Evolutionary conservation across 352 stramenopile genomes (phyloP).

Genomic region (Phytophthora pluvialis): DNA sequence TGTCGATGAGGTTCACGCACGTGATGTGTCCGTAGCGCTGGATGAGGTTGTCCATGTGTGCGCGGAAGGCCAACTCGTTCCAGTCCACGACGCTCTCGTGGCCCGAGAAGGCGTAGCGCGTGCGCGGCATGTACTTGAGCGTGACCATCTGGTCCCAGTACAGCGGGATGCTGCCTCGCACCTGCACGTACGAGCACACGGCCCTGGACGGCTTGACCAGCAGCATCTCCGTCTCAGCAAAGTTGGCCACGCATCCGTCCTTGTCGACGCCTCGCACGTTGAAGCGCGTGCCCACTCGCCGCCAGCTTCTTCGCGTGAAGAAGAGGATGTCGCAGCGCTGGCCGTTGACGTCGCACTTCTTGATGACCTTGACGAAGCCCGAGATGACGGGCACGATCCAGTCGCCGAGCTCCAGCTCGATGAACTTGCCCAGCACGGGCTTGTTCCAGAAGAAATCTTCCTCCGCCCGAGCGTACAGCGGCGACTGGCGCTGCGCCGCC

Average conservation of each 20-base stretch:
- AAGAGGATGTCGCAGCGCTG: conserved; percentile 76
- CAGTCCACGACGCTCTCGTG: conserved; percentile 59
- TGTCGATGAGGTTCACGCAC: conserved; percentile 96
- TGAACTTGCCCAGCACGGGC: conserved; percentile 51
- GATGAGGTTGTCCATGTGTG: conserved; percentile 72
- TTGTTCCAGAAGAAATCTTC: conserved; percentile 95
- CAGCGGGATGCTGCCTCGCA: conserved; percentile 95
- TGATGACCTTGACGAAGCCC: conserved; percentile 66
- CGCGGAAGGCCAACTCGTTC: conserved; percentile 62
- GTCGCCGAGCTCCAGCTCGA: conserved; percentile 67
- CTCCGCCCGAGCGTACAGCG: conserved; percentile 71
- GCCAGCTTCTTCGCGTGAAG: conserved; percentile 77
- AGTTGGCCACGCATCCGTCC: conserved; percentile 93
- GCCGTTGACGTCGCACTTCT: conserved; percentile 54
- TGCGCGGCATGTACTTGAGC: conserved; percentile 92
- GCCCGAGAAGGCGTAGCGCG: conserved; percentile 69
- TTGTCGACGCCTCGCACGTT: conserved; percentile 92
- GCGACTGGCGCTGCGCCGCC: conserved; percentile 31
- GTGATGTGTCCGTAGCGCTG: conserved; percentile 80
- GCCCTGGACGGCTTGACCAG: conserved; percentile 51
- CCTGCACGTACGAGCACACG: conserved; percentile 79
- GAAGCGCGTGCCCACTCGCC: conserved; percentile 91
- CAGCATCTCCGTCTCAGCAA: conserved; percentile 95
- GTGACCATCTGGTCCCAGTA: conserved; percentile 91
- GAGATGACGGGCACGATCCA: conserved; percentile 85